These are phyloP conservation scores for Draba incana DNA, from an alignment of 345 rosid genomes.

Conservation along the genomic window DNA sequence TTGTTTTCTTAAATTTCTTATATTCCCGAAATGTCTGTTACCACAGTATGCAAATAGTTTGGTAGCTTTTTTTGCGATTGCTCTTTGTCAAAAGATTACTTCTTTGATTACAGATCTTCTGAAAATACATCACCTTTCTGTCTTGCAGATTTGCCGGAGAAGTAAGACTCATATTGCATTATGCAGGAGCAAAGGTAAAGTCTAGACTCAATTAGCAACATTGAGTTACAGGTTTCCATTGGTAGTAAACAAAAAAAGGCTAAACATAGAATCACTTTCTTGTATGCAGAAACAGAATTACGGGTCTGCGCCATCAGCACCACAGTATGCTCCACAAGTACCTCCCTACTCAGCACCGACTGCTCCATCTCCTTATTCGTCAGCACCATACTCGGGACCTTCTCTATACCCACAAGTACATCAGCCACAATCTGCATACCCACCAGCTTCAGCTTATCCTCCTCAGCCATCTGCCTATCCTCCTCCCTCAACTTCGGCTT, in stretches of 20 bases:
- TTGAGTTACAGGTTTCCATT: neutral
- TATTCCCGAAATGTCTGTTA: neutral
- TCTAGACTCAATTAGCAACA: neutral
- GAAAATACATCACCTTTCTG: conserved; percentile 22
- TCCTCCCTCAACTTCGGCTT: conserved; percentile 38
- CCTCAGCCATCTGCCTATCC: conserved; percentile 50
- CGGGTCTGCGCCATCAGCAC: conserved; percentile 49
- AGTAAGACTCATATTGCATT: conserved; percentile 71
- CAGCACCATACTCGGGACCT: conserved; percentile 42
- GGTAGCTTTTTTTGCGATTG: neutral
- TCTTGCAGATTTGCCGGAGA: conserved; percentile 80
- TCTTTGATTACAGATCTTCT: neutral
- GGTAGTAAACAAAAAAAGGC: neutral
- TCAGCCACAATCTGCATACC: conserved; percentile 48
- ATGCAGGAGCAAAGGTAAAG: conserved; percentile 63
- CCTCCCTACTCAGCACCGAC: conserved; percentile 46
- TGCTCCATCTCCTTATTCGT: conserved; percentile 42
- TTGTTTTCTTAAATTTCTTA: neutral
- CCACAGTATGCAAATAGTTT: conserved; percentile 1
- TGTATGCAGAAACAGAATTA: conserved; percentile 53
- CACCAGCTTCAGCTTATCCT: conserved; percentile 49
- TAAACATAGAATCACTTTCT: conserved; percentile 13
- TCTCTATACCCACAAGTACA: conserved; percentile 42
- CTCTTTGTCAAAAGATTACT: neutral
- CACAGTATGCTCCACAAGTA: conserved; percentile 48